A percentile compares a stretch with the other conserved stretches of the same genome.
Conservation (phyloP, 75 land plant species). For the Chamaecyparis obtusa region DNA sequence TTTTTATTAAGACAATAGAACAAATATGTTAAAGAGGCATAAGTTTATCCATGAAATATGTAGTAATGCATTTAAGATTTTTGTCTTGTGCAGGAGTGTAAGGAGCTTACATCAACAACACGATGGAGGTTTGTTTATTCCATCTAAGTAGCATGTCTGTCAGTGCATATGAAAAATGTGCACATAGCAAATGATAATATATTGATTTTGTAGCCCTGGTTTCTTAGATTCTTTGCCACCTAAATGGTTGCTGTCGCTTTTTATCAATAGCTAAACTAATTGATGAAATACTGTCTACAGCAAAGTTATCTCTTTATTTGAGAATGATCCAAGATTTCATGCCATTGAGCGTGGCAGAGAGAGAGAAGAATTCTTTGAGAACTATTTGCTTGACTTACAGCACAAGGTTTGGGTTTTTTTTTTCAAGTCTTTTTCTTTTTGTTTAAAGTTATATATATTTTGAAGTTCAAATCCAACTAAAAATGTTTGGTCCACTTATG, state of each 20-base stretch:
- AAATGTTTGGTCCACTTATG: background rate
- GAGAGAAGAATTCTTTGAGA: conserved; percentile 83
- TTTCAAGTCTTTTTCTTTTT: background rate
- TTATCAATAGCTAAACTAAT: conserved; percentile 2
- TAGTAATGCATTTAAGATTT: background rate
- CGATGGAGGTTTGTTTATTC: conserved; percentile 70
- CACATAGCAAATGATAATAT: background rate
- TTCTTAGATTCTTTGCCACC: background rate
- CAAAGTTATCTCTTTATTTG: conserved; percentile 75
- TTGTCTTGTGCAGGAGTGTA: conserved; percentile 59
- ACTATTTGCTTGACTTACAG: conserved; percentile 66
- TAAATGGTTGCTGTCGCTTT: background rate
- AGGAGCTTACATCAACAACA: conserved; percentile 79
- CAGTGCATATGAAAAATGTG: background rate
- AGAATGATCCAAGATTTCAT: conserved; percentile 81
- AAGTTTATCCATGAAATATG: background rate
- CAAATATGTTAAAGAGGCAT: background rate
- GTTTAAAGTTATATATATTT: background rate
- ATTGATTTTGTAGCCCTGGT: background rate
- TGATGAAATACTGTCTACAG: conserved; percentile 31
- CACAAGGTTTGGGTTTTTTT: conserved; percentile 49
- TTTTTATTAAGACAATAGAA: background rate
- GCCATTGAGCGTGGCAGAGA: conserved; percentile 87
- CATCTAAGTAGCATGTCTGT: background rate
- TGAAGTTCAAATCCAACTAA: background rate